These are phyloP conservation scores for Paspalum vaginatum DNA, from an alignment of 176 grass and related monocot genomes.

Conservation along the genomic window DNA sequence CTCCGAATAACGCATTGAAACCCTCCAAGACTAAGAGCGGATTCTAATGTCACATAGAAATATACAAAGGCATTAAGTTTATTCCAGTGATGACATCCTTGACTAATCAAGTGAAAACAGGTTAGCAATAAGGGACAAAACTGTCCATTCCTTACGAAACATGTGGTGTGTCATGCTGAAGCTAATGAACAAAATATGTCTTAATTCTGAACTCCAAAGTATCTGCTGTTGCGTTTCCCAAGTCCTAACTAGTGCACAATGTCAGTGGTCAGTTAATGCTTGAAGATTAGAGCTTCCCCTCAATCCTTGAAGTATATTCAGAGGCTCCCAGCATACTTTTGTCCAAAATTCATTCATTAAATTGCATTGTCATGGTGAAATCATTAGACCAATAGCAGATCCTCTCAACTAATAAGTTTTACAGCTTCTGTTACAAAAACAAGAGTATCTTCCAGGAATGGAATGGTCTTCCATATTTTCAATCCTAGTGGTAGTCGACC, in stretches of 20 bases:
- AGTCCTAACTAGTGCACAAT: neutral
- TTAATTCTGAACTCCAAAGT: too few relatives aligned
- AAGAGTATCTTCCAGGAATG: constrained; percentile 73
- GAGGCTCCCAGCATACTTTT: neutral
- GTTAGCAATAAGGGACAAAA: neutral
- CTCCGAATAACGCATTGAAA: neutral
- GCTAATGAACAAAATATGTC: neutral
- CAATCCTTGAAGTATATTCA: neutral
- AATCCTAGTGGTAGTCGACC: constrained; percentile 43
- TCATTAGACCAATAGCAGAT: neutral
- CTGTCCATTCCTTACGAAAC: constrained; percentile 4
- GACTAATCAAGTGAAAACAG: neutral
- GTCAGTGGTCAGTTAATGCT: neutral
- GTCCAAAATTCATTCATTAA: neutral
- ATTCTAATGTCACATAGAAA: neutral
- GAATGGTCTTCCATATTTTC: constrained; percentile 88
- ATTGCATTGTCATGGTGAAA: constrained; percentile 14
- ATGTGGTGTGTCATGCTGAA: neutral
- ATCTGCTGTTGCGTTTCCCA: too few relatives aligned
- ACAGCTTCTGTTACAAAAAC: constrained; percentile 67
- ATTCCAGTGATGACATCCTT: neutral
- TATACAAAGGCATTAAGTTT: neutral
- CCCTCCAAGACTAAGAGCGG: neutral
- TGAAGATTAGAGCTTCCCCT: too few relatives aligned
- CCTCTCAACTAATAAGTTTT: constrained; percentile 43